These are phyloP conservation scores for Dalechampia spathulata DNA, from an alignment of 441 rosid species.

Conservation along the genomic window DNA sequence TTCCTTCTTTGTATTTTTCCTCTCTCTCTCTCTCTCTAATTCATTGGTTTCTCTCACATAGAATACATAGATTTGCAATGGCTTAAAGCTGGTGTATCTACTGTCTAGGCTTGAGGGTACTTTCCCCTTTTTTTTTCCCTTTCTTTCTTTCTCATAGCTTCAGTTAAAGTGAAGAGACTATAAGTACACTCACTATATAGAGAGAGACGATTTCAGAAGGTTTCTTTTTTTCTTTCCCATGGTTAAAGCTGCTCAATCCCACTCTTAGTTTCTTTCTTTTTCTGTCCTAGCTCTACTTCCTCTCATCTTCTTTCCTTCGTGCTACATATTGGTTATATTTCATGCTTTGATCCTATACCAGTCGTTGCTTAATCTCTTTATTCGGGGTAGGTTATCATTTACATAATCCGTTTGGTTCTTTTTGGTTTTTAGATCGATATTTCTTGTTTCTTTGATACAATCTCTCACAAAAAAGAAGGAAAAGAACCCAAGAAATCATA, in stretches of 20 bases:
- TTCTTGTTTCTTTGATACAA: not conserved
- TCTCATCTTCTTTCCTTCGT: conserved; percentile 4
- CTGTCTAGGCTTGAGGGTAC: conserved; percentile 31
- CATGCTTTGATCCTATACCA: conserved; percentile 21
- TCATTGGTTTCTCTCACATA: conserved; percentile 17
- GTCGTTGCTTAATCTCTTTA: conserved; percentile 29
- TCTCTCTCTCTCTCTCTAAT: conserved; percentile 6
- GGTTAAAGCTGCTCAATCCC: conserved; percentile 42
- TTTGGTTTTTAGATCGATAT: not conserved
- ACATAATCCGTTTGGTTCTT: not conserved
- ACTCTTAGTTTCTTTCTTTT: conserved; percentile 43
- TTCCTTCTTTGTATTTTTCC: too few species aligned
- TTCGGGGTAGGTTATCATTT: conserved; percentile 18
- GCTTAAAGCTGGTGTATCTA: conserved; percentile 42
- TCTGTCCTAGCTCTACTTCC: conserved; percentile 10
- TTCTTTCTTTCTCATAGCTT: conserved; percentile 20
- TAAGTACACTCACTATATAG: too few species aligned
- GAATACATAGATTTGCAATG: conserved; percentile 37
- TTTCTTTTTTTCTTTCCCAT: conserved; percentile 29
- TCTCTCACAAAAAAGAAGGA: too few species aligned
- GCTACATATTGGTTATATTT: not conserved
- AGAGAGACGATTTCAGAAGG: conserved; percentile 28
- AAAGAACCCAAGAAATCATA: not conserved
- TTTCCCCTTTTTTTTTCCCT: conserved; percentile 42
- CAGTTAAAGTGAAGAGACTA: conserved; percentile 64